Percentiles rank a stretch among this genome's conserved stretches.
phyloP scores from a whole-genome alignment of 257 asterid genomes.

The Phtheirospermum japonicum region DNA sequence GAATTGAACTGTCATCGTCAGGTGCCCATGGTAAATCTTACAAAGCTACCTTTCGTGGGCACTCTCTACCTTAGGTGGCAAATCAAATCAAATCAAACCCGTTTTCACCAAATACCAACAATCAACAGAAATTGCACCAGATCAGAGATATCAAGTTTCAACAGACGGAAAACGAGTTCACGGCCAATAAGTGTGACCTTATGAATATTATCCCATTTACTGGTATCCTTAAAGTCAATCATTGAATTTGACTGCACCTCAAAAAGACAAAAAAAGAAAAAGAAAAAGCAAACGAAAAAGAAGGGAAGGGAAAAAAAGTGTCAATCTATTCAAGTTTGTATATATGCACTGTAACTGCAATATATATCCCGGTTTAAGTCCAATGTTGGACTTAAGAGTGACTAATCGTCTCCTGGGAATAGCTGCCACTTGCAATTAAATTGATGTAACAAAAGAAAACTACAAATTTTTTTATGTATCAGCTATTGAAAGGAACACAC shows the following conservation, averaged over 20 bases:
- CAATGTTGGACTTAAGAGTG: too few species aligned
- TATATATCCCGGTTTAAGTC: too few species aligned
- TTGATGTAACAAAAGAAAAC: too few species aligned
- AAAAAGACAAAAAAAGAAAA: neutral
- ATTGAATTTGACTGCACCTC: slow-evolving; percentile 19
- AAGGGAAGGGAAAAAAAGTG: too few species aligned
- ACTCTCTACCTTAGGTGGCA: slow-evolving; percentile 24
- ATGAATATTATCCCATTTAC: slow-evolving; percentile 17
- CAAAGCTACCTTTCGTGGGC: slow-evolving; percentile 17
- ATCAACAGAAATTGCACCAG: slow-evolving; percentile 24
- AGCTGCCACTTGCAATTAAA: too few species aligned
- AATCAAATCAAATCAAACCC: slow-evolving; percentile 28
- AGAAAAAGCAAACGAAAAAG: too few species aligned
- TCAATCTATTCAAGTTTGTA: too few species aligned
- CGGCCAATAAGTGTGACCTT: slow-evolving; percentile 14
- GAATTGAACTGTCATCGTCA: slow-evolving; percentile 32
- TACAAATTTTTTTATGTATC: too few species aligned
- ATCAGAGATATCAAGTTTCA: slow-evolving; percentile 9
- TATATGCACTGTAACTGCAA: too few species aligned
- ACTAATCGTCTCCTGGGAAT: too few species aligned
- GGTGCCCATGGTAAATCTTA: slow-evolving; percentile 26
- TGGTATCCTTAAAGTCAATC: slow-evolving; percentile 15
- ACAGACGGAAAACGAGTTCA: slow-evolving; percentile 2
- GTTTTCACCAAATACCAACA: slow-evolving; percentile 21
- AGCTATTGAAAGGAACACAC: neutral